Conservation (phyloP, 345 rosid species). For the Linum trigynum region DNA sequence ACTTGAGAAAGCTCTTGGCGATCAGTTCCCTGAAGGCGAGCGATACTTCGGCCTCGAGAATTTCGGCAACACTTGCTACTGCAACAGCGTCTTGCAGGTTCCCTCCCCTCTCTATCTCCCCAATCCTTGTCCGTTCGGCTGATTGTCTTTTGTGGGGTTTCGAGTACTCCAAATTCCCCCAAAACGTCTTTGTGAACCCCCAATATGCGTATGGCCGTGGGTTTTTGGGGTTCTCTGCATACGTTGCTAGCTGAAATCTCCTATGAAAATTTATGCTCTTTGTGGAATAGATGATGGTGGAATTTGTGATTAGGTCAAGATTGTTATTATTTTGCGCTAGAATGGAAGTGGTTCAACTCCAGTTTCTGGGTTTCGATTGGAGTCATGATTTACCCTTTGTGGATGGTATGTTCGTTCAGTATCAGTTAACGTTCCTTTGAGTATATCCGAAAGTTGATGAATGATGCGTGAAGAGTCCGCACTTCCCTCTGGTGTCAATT, state of each 20-base stretch:
- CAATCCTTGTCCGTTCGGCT: not conserved
- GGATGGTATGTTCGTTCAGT: too few relatives aligned
- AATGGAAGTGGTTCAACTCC: too few relatives aligned
- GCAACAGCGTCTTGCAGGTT: conserved; percentile 98
- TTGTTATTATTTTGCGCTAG: not conserved
- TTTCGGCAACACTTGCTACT: conserved; percentile 97
- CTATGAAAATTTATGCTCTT: not conserved
- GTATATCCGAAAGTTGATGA: too few relatives aligned
- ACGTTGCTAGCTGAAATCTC: not conserved
- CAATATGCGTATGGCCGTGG: not conserved
- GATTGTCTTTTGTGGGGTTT: not conserved
- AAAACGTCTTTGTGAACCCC: not conserved
- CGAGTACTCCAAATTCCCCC: too few relatives aligned
- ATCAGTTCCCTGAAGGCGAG: conserved; percentile 99
- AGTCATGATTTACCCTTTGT: not conserved
- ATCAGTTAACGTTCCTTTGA: too few relatives aligned
- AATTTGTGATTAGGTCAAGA: not conserved
- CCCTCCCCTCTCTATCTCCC: not conserved
- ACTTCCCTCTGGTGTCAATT: not conserved
- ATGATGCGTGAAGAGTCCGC: not conserved
- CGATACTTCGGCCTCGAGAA: conserved; percentile 98
- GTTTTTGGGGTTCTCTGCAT: not conserved
- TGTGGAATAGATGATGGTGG: not conserved
- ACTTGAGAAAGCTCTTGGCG: conserved; percentile 99
- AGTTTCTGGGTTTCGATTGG: not conserved